Evolutionary conservation across 257 asterid species (phyloP), one percentile per base, ranked within the genome.

Genomic region (Fraxinus cuspidata): DNA sequence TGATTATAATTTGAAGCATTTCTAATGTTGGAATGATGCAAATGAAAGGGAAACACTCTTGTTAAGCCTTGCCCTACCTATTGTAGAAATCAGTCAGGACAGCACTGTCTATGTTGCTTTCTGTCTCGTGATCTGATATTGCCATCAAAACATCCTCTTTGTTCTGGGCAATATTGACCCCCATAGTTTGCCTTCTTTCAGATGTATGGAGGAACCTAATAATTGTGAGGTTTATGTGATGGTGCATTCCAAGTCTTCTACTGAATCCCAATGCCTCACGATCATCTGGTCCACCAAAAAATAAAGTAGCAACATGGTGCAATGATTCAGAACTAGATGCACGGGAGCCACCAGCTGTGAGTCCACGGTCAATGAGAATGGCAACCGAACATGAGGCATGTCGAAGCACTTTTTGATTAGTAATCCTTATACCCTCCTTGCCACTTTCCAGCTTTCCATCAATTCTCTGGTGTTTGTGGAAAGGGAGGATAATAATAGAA

Each of bases 241-340:
- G 97, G 70, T 93, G 92, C 90, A 87, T 85, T 44, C 99, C 98
- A 1, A 96, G 88, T n/a, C 97, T 90, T 79, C 83, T 92, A 37
- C 99, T 87, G n/a, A 96, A 84, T 28, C 97, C 99, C 81, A 96
- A 74, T 0, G 99, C 99, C 80, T 96, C 99, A 7, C 98, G 96
- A 53, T 96, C 99, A 60, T 96, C 99, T 0, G 97, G 96, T 37
- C 99, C 98, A 3, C 99, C 99, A 64, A 96, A 93, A 76, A 93
- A 96, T 83, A 96, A 78, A 77, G 93, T 83, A 1, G 97, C 98
- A 5, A 94, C 83, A 72, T 96, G 98, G 67, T 91, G 96, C 85
- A 93, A 73, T 19, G 95, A 87, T 9, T 88, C 96, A 8, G 89
- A 70, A 65, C 84, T 88, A 1, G 90, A 74, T 1, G 85, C 56